A percentile compares a stretch with the other conserved stretches of the same genome.
Evolutionary conservation across 805 yeast genomes (phyloP).

Genomic region (Clavispora asparagi): DNA sequence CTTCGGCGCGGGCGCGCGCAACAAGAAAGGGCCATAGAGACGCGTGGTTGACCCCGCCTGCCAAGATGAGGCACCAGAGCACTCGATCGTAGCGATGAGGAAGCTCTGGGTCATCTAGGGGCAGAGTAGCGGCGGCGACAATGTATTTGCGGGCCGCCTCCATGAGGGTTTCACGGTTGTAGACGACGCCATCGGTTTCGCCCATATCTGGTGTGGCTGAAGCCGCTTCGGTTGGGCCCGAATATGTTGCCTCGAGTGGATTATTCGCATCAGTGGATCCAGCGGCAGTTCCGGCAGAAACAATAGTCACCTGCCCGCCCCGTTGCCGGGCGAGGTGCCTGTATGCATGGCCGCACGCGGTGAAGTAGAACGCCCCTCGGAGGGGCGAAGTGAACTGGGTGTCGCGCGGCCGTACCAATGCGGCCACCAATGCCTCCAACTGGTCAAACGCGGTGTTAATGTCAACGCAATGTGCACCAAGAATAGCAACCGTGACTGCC

Average conservation of each 20-base stretch:
- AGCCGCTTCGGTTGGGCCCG: background rate
- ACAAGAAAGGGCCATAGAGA: conserved; percentile 6
- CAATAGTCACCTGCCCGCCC: background rate
- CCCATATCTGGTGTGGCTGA: too few relatives aligned
- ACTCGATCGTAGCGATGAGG: conserved; percentile 9
- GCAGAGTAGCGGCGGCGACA: conserved; percentile 10
- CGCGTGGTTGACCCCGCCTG: conserved; percentile 7
- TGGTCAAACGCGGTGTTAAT: background rate
- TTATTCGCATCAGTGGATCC: too few relatives aligned
- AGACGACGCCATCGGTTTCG: conserved; percentile 1
- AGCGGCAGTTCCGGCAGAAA: background rate
- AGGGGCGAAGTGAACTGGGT: background rate
- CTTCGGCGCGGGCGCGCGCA: conserved; percentile 3
- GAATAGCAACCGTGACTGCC: conserved; percentile 6
- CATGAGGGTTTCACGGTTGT: conserved; percentile 2
- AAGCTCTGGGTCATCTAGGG: conserved; percentile 9
- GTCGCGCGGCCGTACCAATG: conserved; percentile 1
- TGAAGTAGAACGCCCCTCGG: background rate
- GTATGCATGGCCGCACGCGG: conserved; percentile 7
- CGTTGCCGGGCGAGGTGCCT: conserved; percentile 4
- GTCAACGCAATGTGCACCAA: conserved; percentile 4
- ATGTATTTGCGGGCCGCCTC: conserved; percentile 11
- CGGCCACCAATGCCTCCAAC: background rate
- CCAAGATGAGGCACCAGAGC: conserved; percentile 12
- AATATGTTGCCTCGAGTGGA: background rate